Base-by-base conservation (phyloP, 495 filamentous ascomycete genomes). In the Neurospora sp. region DNA sequence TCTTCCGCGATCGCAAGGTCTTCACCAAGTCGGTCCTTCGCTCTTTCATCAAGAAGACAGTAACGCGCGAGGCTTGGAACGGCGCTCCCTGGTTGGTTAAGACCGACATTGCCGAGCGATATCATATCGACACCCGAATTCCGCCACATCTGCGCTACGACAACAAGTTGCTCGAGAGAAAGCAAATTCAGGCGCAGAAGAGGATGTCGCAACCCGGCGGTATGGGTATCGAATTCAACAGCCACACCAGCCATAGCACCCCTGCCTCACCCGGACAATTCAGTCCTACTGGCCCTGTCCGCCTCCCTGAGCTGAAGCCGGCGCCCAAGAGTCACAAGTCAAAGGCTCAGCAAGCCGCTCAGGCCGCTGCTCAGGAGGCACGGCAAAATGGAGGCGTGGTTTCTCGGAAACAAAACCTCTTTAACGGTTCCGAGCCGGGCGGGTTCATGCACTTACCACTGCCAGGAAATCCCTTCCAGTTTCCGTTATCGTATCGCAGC, bases 81-180 rank as follows among this genome's bases (percentile, higher is more conserved):
- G 95, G 95, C 5, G 96, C 96, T 0, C 96, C 96, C 11, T 99
- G 96, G 96, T 80, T 97, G 42, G 95, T 98, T 27, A 98, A 97
- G 82, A 87, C 91, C 23, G 88, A 92, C 70, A 89, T 97, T 69
- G 96, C 96, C 1, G 89, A 90, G 39, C 86, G 90, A 75, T 97
- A 94, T 77, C 92, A 92, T 73, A 96, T 99, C 76, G 89, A 91
- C 71, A 94, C 89, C 10, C 90, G 92, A 72, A 88, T 99, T 41
- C 96, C 96, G 5, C 88, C 91, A 23, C 91, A 96, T 76, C 84
- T 98, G 6, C 91, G 90, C 70, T 91, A 95, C 79, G 91, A 94
- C 70, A 90, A 86, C 74, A 94, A 93, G 81, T 86, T 92, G 9
- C 90, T 90, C 38, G 92, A 94, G 78, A 90, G 93, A 75, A 96